Conservation (phyloP, 2,329 filamentous ascomycete genomes). For the Chrysosporium keratinophilum region DNA sequence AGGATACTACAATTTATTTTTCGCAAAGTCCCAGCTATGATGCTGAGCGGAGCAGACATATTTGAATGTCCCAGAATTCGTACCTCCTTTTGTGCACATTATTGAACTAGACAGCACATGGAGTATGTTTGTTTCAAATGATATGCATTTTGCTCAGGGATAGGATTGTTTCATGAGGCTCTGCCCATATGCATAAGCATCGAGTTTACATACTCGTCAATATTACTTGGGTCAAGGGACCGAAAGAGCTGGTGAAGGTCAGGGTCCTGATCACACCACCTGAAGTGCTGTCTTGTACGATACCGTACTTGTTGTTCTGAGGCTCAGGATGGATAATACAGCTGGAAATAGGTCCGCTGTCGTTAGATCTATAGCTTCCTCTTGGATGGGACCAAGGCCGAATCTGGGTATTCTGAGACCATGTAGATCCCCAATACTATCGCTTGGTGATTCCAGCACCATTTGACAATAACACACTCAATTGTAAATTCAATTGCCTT, state of each 20-base stretch:
- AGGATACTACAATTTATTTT: neutral
- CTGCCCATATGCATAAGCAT: too few relatives aligned
- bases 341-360: too few relatives aligned
- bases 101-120: constrained; percentile 31
- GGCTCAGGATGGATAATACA: constrained; percentile 22
- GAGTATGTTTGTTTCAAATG: too few relatives aligned
- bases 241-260: constrained; percentile 24
- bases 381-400: too few relatives aligned
- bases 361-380: too few relatives aligned
- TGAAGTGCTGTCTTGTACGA: constrained; percentile 26
- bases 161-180: too few relatives aligned
- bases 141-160: too few relatives aligned
- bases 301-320: constrained; percentile 16
- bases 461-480: constrained; percentile 29
- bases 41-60: neutral
- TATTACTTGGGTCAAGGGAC: constrained; percentile 12
- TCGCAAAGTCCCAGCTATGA: neutral
- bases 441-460: too few relatives aligned
- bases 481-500: neutral
- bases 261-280: constrained; percentile 29
- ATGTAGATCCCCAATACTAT: too few relatives aligned
- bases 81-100: constrained; percentile 22
- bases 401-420: too few relatives aligned
- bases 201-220: neutral
- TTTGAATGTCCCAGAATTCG: constrained; percentile 13